Conservation (phyloP, 129 eudicot genomes). For the Flaveria linearis region DNA sequence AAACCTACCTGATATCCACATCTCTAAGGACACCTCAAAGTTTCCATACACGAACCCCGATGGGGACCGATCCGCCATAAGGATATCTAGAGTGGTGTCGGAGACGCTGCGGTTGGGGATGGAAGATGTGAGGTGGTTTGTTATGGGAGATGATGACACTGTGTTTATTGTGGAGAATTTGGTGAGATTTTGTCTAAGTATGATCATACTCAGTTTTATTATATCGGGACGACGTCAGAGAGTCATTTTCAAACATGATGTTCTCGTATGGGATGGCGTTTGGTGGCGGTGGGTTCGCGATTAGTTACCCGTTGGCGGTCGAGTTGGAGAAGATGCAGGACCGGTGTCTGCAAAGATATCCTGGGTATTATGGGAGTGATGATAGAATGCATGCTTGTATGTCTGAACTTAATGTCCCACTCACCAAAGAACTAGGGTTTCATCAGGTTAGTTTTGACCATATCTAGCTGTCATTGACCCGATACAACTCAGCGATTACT, state of each 20-base stretch:
- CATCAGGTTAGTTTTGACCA: slow-evolving; percentile 50
- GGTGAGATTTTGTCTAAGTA: slow-evolving; percentile 55
- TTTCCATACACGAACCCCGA: slow-evolving; percentile 58
- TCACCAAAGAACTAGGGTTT: slow-evolving; percentile 67
- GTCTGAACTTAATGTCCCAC: slow-evolving; percentile 88
- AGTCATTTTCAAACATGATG: slow-evolving; percentile 76
- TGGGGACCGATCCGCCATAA: slow-evolving; percentile 59
- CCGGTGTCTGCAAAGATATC: slow-evolving; percentile 64
- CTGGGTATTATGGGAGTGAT: slow-evolving; percentile 79
- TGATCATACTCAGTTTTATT: slow-evolving; percentile 66
- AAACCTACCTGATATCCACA: slow-evolving; percentile 46
- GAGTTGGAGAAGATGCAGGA: slow-evolving; percentile 83
- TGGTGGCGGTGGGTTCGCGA: slow-evolving; percentile 90
- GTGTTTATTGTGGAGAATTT: slow-evolving; percentile 69
- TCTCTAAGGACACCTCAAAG: slow-evolving; percentile 54
- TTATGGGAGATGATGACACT: slow-evolving; percentile 93
- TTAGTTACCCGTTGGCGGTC: slow-evolving; percentile 67
- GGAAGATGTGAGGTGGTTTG: slow-evolving; percentile 76
- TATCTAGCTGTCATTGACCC: no score
- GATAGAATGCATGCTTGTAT: slow-evolving; percentile 89
- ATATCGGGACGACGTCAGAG: slow-evolving; percentile 73
- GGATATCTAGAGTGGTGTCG: slow-evolving; percentile 74
- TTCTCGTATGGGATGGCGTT: slow-evolving; percentile 82
- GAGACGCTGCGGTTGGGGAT: slow-evolving; percentile 67
- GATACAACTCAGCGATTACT: no score